Evolutionary conservation across 192 early-diverging fungal genomes (phyloP).

Genomic region (Chytriomyces sp.): DNA sequence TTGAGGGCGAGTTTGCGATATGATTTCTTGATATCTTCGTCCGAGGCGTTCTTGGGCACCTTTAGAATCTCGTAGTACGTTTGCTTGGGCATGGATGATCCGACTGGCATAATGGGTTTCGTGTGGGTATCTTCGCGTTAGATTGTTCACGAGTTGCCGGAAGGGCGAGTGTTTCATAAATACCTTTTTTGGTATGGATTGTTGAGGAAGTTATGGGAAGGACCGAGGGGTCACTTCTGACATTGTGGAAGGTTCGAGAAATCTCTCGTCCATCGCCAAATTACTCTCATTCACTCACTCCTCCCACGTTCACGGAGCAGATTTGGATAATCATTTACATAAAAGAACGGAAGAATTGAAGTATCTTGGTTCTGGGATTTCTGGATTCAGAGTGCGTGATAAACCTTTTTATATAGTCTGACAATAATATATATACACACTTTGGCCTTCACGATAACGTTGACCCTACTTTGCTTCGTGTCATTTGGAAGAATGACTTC

Average conservation of each 20-base stretch:
- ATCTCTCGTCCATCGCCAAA: not conserved
- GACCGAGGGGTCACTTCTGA: not conserved
- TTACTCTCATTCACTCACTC: not conserved
- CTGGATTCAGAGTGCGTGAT: not conserved
- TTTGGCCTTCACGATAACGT: not conserved
- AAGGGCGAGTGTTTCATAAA: not conserved
- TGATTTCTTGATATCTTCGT: conserved; percentile 71
- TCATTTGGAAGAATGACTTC: too few species aligned
- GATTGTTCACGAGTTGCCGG: not conserved
- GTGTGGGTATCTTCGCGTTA: not conserved
- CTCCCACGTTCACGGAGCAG: not conserved
- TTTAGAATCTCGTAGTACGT: conserved; percentile 73
- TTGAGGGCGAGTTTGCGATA: conserved; percentile 71
- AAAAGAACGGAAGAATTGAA: not conserved
- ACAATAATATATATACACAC: not conserved
- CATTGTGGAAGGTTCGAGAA: not conserved
- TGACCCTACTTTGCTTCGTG: too few species aligned
- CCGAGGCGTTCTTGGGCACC: conserved; percentile 57
- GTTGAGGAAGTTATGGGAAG: not conserved
- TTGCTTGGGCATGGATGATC: not conserved
- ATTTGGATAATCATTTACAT: not conserved
- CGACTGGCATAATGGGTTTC: not conserved
- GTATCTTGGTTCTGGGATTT: not conserved
- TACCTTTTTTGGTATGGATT: not conserved
- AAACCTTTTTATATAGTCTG: not conserved